A percentile compares a stretch with the other conserved stretches of the same genome.
Conservation (phyloP, 371 early-diverging fungal species). For the Actinomortierella ambigua region DNA sequence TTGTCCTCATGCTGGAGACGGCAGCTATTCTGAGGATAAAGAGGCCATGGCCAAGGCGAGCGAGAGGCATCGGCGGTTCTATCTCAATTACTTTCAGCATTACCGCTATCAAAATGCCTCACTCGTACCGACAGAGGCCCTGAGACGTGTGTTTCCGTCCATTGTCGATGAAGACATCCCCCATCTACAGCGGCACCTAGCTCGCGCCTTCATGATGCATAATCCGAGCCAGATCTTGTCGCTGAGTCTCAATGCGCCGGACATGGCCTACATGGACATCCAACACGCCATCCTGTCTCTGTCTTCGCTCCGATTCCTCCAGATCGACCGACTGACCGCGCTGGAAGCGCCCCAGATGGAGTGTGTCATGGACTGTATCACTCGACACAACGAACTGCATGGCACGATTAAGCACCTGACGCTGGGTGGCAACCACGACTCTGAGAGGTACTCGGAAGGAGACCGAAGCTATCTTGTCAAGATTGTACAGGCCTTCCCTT, state of each 20-base stretch:
- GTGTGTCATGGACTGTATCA: constrained; percentile 31
- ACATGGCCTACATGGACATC: constrained; percentile 1
- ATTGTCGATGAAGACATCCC: constrained; percentile 5
- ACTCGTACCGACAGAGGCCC: constrained; percentile 13
- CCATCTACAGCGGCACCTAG: constrained; percentile 20
- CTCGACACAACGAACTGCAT: constrained; percentile 14
- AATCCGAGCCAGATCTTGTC: constrained; percentile 2
- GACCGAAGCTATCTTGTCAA: constrained; percentile 9
- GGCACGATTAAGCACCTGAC: constrained; percentile 33
- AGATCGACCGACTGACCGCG: constrained; percentile 19
- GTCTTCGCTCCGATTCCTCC: constrained; percentile 22
- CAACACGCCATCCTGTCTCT: constrained; percentile 6
- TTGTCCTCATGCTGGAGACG: no score
- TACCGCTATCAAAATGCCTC: constrained; percentile 31
- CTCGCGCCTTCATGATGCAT: constrained; percentile 16
- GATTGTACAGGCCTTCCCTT: constrained; percentile 19
- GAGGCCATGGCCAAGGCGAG: not conserved
- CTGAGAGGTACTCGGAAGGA: constrained; percentile 6
- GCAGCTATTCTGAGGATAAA: not conserved
- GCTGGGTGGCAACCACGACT: constrained; percentile 22
- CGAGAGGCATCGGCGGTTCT: not conserved
- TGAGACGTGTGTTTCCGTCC: constrained; percentile 21
- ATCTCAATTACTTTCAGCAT: constrained; percentile 25
- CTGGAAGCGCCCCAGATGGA: constrained; percentile 9
- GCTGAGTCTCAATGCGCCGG: not conserved